Conservation (phyloP, 176 grass and related monocot genomes). For the Saccharum officinarum region DNA sequence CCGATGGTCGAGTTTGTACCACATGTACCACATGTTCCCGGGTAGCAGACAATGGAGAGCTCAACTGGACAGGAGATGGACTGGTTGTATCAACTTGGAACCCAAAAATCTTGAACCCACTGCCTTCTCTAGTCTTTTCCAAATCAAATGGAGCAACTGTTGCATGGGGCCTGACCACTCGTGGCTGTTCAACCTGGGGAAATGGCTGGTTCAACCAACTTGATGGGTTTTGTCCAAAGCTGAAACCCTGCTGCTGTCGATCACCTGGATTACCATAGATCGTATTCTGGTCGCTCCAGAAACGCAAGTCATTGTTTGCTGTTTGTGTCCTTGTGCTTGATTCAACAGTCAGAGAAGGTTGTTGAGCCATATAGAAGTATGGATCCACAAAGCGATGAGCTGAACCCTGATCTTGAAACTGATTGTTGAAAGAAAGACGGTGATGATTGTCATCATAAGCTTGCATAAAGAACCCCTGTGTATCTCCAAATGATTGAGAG, state of each 20-base stretch:
- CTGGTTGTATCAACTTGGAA: slow-evolving; percentile 63
- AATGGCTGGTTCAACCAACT: slow-evolving; percentile 60
- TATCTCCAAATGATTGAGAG: slow-evolving; percentile 43
- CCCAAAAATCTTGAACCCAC: slow-evolving; percentile 84
- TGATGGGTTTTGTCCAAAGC: slow-evolving; percentile 42
- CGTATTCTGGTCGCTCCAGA: slow-evolving; percentile 39
- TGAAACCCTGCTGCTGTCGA: slow-evolving; percentile 52
- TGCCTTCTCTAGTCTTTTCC: slow-evolving; percentile 63
- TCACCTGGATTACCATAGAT: slow-evolving; percentile 45
- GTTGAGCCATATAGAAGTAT: slow-evolving; percentile 45
- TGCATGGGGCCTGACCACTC: slow-evolving; percentile 58
- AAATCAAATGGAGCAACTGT: slow-evolving; percentile 61
- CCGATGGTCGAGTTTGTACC: slow-evolving; percentile 36
- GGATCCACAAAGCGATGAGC: slow-evolving; percentile 40
- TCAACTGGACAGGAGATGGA: slow-evolving; percentile 52
- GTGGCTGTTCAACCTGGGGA: slow-evolving; percentile 39
- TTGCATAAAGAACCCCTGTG: slow-evolving; percentile 50
- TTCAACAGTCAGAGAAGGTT: slow-evolving; percentile 50
- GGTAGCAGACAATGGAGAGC: slow-evolving; percentile 48
- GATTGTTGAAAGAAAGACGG: slow-evolving; percentile 43
- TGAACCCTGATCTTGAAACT: slow-evolving; percentile 50
- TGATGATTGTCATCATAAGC: slow-evolving; percentile 54
- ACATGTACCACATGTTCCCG: slow-evolving; percentile 55
- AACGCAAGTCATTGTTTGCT: slow-evolving; percentile 34
- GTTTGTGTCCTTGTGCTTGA: slow-evolving; percentile 43